A percentile compares a stretch with the other conserved stretches of the same genome.
Conservation (phyloP, 106 monocot genomes). For the Amphibolis antarctica region DNA sequence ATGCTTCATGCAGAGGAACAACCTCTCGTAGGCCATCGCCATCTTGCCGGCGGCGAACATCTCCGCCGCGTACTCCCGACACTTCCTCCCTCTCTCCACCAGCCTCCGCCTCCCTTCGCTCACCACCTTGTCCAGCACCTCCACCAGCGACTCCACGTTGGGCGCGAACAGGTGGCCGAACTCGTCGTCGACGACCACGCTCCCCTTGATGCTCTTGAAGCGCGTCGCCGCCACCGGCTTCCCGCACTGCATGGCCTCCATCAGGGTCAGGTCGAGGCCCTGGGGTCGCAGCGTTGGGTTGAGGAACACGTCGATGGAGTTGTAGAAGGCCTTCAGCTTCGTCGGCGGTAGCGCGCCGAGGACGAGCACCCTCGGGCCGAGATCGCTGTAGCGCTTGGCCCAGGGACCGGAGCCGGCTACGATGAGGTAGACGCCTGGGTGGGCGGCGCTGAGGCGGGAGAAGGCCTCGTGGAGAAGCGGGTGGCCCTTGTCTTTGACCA, state of each 20-base stretch:
- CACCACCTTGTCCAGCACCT: constrained; percentile 50
- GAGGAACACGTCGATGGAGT: constrained; percentile 79
- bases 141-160: constrained; percentile 49
- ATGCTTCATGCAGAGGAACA: constrained; percentile 61
- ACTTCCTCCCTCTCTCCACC: constrained; percentile 48
- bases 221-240: constrained; percentile 70
- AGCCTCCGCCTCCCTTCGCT: constrained; percentile 40
- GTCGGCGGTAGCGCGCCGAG: constrained; percentile 51
- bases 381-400: constrained; percentile 58
- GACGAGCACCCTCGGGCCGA: constrained; percentile 44
- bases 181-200: constrained; percentile 64
- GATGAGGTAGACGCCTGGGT: constrained; percentile 50
- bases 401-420: constrained; percentile 85
- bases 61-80: constrained; percentile 43
- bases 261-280: constrained; percentile 80
- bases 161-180: constrained; percentile 83
- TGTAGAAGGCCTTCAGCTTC: constrained; percentile 78
- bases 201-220: constrained; percentile 88
- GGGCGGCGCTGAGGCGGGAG: constrained; percentile 18
- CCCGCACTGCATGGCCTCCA: constrained; percentile 99
- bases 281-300: constrained; percentile 95
- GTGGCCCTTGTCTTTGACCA: constrained; percentile 94
- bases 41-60: constrained; percentile 85
- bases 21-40: constrained; percentile 83
- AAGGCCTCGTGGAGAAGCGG: constrained; percentile 69